Evolutionary conservation across 1,139 yeast genomes (phyloP).

Genomic region (Geotrichum reessii): DNA sequence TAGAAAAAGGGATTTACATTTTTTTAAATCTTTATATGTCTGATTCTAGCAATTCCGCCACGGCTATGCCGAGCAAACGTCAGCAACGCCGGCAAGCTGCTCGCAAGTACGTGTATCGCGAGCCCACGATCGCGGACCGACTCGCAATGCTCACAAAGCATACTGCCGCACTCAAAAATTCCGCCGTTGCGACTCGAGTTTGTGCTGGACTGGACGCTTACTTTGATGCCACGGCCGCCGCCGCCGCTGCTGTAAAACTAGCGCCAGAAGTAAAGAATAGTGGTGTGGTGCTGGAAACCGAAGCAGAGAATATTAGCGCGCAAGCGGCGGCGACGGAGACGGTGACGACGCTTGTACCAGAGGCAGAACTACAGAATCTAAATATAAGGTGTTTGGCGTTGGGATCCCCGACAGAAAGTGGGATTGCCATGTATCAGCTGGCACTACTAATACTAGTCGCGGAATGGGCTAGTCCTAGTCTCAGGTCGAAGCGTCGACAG

Average conservation of each 20-base stretch:
- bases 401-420: conserved; percentile 57
- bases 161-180: not conserved
- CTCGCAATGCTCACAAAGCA: not conserved
- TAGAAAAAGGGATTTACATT: not conserved
- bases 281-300: not conserved
- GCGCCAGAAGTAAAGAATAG: not conserved
- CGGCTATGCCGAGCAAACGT: not conserved
- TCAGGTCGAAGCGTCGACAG: not conserved
- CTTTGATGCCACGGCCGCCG: not conserved
- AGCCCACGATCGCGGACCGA: not conserved
- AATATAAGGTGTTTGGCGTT: conserved; percentile 62
- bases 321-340: no score
- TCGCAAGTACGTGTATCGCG: not conserved
- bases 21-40: not conserved
- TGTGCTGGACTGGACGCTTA: not conserved
- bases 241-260: not conserved
- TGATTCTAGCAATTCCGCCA: not conserved
- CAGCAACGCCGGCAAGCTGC: not conserved
- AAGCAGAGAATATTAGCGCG: not conserved
- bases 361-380: not conserved
- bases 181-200: not conserved
- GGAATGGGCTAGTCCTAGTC: conserved; percentile 13
- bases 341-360: no score
- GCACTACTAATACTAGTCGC: conserved; percentile 48
- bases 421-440: conserved; percentile 58